These are phyloP conservation scores for Mycena citricolor DNA, from an alignment of 1,284 basidiomycete species.

Conservation along the genomic window DNA sequence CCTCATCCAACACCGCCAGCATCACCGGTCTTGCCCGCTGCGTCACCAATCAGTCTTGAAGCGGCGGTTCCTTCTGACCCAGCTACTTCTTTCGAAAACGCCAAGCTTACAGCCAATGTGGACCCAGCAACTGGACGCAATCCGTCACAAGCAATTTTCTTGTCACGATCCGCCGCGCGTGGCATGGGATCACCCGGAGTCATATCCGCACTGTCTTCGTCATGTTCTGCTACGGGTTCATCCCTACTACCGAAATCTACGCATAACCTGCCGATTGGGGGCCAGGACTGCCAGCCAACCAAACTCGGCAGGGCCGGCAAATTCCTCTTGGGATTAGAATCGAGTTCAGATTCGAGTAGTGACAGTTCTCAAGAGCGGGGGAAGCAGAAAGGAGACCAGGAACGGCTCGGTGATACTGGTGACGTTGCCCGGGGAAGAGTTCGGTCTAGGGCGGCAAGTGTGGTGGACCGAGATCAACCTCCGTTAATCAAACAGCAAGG, in stretches of 20 bases:
- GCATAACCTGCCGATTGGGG: conserved; percentile 19
- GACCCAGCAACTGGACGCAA: too few species aligned
- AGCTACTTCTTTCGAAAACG: too few species aligned
- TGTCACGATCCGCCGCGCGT: conserved; percentile 16
- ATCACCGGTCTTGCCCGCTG: conserved; percentile 27
- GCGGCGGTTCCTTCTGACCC: too few species aligned
- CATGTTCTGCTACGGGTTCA: neutral
- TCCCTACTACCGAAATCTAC: conserved; percentile 13
- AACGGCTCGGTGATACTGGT: too few species aligned
- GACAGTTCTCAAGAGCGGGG: too few species aligned
- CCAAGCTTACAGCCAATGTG: too few species aligned
- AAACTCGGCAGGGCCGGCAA: too few species aligned
- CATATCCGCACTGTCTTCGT: neutral
- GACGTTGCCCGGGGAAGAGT: too few species aligned
- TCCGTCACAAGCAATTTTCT: conserved; percentile 1
- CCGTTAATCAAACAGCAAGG: neutral
- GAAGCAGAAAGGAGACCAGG: too few species aligned
- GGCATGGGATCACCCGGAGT: conserved; percentile 20
- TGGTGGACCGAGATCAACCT: neutral
- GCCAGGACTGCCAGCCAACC: too few species aligned
- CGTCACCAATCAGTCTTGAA: conserved; percentile 6
- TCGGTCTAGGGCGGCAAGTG: too few species aligned
- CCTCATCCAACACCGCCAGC: conserved; percentile 41
- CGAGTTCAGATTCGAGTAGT: too few species aligned
- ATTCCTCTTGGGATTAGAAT: conserved; percentile 15